phyloP scores from a whole-genome alignment of 148 eudicot genomes.

The Gaultheria prostrata region DNA sequence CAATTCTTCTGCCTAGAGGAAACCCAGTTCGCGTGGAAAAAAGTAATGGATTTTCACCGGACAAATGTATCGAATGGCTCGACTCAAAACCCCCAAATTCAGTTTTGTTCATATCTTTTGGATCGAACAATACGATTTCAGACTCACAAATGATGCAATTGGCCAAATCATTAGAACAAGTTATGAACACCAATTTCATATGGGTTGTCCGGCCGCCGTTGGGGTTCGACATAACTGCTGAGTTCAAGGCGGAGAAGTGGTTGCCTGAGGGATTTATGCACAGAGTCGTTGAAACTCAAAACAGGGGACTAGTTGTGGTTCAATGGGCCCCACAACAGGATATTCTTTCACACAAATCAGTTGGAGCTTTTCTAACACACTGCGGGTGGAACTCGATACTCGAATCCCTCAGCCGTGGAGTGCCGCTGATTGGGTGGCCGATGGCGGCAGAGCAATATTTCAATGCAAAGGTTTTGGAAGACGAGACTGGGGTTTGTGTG shows the following conservation, averaged over 20 bases:
- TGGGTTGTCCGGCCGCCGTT: constrained; percentile 74
- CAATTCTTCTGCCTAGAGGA: constrained; percentile 22
- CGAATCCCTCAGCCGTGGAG: constrained; percentile 45
- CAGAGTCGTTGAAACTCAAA: constrained; percentile 16
- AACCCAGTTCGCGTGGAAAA: background rate
- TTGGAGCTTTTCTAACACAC: constrained; percentile 47
- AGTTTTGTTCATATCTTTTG: constrained; percentile 55
- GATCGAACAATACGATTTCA: constrained; percentile 48
- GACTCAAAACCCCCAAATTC: constrained; percentile 38
- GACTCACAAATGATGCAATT: constrained; percentile 48
- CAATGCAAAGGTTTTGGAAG: constrained; percentile 48
- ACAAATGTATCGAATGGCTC: constrained; percentile 36
- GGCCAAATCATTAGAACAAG: constrained; percentile 42
- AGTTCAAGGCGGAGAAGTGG: constrained; percentile 39
- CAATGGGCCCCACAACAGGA: constrained; percentile 64
- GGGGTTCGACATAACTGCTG: constrained; percentile 33
- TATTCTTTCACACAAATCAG: constrained; percentile 43
- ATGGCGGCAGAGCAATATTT: constrained; percentile 60
- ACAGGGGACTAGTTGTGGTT: constrained; percentile 34
- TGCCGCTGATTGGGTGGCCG: constrained; percentile 61
- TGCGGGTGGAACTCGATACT: constrained; percentile 70
- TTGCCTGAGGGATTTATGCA: constrained; percentile 43
- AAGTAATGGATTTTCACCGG: background rate
- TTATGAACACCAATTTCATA: constrained; percentile 35
- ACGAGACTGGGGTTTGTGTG: constrained; percentile 46